Evolutionary conservation across 306 rosid genomes (phyloP).

Genomic region (Trichosanthes truncata): DNA sequence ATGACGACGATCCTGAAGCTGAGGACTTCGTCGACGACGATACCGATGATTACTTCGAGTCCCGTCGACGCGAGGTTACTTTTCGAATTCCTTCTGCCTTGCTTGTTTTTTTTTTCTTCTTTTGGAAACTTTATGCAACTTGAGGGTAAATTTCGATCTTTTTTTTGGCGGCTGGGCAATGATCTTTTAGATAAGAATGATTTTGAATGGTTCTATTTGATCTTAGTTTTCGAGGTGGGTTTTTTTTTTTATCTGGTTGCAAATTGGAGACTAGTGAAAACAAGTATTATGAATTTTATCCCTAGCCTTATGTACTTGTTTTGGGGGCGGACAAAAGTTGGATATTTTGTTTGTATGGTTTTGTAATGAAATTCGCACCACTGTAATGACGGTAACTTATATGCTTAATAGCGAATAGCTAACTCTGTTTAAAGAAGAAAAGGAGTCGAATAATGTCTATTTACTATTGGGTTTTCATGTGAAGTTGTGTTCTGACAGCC

Average conservation of each 20-base stretch:
- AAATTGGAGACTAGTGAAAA: not conserved
- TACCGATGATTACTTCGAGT: slow-evolving; percentile 37
- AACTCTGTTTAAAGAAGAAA: not conserved
- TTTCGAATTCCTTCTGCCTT: not conserved
- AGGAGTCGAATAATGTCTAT: not conserved
- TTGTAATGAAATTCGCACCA: not conserved
- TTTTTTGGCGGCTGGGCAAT: not conserved
- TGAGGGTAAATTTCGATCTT: not conserved
- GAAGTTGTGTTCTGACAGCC: not conserved
- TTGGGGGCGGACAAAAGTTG: not conserved
- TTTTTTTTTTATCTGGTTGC: not conserved
- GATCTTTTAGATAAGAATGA: not conserved
- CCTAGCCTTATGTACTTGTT: not conserved
- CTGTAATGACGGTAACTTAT: not conserved
- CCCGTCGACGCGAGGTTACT: slow-evolving; percentile 61
- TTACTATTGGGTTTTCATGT: not conserved
- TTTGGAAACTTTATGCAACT: not conserved
- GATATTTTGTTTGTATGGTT: not conserved
- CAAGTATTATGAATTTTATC: not conserved
- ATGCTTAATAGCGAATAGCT: not conserved
- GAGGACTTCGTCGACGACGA: slow-evolving; percentile 26
- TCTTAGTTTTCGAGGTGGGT: not conserved
- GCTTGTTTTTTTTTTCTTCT: not conserved
- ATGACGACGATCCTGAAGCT: slow-evolving; percentile 22
- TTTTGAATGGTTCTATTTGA: not conserved